Evolutionary conservation across 1,284 basidiomycete species (phyloP), one percentile per base, ranked within the genome.

Genomic region (Rhodotorula sp.): DNA sequence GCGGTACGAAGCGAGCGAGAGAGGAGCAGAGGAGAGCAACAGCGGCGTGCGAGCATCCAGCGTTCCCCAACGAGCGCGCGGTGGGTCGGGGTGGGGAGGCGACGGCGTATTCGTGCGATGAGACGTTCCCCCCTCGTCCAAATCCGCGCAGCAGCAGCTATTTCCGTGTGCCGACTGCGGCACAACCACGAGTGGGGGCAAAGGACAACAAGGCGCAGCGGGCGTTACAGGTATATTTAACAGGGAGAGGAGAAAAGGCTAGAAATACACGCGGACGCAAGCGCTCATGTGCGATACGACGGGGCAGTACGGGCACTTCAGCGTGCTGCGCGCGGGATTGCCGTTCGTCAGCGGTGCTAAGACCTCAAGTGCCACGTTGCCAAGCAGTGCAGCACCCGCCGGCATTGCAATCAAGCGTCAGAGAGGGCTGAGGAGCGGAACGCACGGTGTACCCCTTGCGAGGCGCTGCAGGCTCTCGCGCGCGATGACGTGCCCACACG

Each of bases 231-330:
- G 22, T 6, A 25, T 48, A 17, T 41, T 8, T 41, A 41, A 41
- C 46, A 25, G 10, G 46, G 46, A 22, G 46, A 15, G 50, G 39
- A 51, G 84, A 83, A 32, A 25, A 5, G 4, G 41, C 17, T 37
- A 94, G 78, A 94, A 91, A 81, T 89, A 84, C 62, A 94, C 88
- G 70, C 87, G 86, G 60, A 92, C 78, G 12, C 91, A 90, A 53
- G 83, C 81, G 59, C 79, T 82, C 48, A 87, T 81, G 61, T 83
- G 82, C 4, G 90, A 90, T 80, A 93, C 91, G 27, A 85, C 82
- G n/a, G 92, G 92, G 80, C 92, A 94, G 81, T 94, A 94, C 5
- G 92, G 92, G 77, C 92, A 94, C 80, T 94, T 94, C 69, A 92
- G 89, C 13, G 89, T 88, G 34, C 91, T 92, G 78, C 37, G 65